These are phyloP conservation scores for Malania oleifera DNA, from an alignment of 164 flowering plant species.

Conservation along the genomic window DNA sequence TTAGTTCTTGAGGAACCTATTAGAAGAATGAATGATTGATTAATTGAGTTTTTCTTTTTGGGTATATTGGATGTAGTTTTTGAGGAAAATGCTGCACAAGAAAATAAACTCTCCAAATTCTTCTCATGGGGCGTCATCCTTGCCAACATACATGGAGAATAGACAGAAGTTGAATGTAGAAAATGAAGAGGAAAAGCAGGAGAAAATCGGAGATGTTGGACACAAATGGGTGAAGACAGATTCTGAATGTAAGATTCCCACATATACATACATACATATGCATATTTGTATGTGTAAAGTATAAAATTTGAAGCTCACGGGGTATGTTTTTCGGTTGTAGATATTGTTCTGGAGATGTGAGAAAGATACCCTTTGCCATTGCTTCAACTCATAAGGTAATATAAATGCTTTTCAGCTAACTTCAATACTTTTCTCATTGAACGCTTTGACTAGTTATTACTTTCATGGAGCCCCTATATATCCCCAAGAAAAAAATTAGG, in stretches of 20 bases:
- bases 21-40: too few relatives aligned
- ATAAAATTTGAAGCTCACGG: background rate
- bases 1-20: too few relatives aligned
- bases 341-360: conserved; percentile 45
- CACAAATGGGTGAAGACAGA: conserved; percentile 1
- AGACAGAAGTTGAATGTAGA: background rate
- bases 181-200: background rate
- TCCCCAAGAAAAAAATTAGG: too few relatives aligned
- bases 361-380: background rate
- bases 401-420: background rate
- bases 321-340: background rate
- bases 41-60: background rate
- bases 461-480: too few relatives aligned
- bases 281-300: background rate
- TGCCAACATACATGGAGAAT: background rate
- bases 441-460: too few relatives aligned
- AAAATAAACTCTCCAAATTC: background rate
- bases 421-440: too few relatives aligned
- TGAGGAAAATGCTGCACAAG: background rate
- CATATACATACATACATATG: too few relatives aligned
- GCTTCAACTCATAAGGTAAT: background rate
- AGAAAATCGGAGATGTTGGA: background rate
- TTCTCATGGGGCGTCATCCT: background rate
- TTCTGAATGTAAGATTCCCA: background rate
- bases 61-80: background rate